phyloP scores from a whole-genome alignment of 805 yeast genomes.

The Metschnikowia cubensis region DNA sequence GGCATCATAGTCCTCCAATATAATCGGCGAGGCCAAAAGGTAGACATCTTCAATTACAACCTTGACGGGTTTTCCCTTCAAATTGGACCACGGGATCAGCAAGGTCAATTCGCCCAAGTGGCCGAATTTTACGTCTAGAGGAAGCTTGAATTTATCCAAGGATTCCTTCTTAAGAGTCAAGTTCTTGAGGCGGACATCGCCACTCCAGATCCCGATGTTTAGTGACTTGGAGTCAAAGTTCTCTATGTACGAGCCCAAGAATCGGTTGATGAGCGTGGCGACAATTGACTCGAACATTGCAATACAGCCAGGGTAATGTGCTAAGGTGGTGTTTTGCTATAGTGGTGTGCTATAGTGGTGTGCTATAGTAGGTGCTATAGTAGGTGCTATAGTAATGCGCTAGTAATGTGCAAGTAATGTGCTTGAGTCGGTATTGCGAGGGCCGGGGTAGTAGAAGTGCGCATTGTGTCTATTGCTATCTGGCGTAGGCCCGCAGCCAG shows the following conservation, averaged over 20 bases:
- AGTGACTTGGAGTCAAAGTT: conserved; percentile 93
- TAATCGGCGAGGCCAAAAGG: conserved; percentile 72
- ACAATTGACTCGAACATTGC: conserved; percentile 63
- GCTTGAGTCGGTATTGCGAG: not conserved
- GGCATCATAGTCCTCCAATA: conserved; percentile 49
- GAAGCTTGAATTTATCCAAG: conserved; percentile 78
- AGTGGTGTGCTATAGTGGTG: not conserved
- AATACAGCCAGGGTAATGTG: not conserved
- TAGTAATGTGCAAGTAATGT: not conserved
- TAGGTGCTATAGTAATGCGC: not conserved
- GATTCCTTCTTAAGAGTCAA: conserved; percentile 83
- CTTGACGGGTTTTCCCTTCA: conserved; percentile 89
- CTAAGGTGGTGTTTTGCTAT: not conserved
- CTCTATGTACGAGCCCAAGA: conserved; percentile 76
- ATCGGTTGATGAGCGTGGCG: conserved; percentile 57
- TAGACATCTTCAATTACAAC: conserved; percentile 83
- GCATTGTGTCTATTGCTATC: conserved; percentile 1
- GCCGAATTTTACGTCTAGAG: conserved; percentile 85
- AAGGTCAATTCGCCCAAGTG: conserved; percentile 83
- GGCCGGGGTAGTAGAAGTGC: not conserved
- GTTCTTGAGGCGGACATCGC: conserved; percentile 84
- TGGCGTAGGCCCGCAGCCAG: not conserved
- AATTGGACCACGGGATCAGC: conserved; percentile 95
- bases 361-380: not conserved
- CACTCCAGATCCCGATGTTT: conserved; percentile 96